Evolutionary conservation across 805 yeast genomes (phyloP).

Genomic region (Sugiyamaella mastotermitis): DNA sequence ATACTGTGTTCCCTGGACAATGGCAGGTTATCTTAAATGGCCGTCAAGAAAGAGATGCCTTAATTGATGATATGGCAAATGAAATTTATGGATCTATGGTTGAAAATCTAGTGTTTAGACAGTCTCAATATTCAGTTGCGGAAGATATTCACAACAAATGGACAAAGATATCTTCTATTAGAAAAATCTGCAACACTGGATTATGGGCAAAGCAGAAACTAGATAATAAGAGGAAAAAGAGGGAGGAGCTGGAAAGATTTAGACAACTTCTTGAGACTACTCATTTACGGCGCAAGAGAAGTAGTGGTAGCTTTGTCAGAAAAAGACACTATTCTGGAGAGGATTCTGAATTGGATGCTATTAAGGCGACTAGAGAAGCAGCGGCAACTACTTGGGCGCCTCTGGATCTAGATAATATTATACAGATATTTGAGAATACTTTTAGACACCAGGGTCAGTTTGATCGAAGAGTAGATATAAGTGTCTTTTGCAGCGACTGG

Average conservation of each 20-base stretch:
- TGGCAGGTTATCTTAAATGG: slow-evolving; percentile 21
- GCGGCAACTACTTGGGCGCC: slow-evolving; percentile 44
- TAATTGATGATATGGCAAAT: slow-evolving; percentile 36
- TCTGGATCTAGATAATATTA: slow-evolving; percentile 33
- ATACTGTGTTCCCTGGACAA: slow-evolving; percentile 5
- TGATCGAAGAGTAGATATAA: slow-evolving; percentile 30
- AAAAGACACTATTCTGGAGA: background rate
- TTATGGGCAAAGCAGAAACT: slow-evolving; percentile 19
- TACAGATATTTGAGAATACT: slow-evolving; percentile 25
- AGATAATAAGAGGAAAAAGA: slow-evolving; percentile 33
- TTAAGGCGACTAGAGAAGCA: slow-evolving; percentile 13
- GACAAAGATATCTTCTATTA: slow-evolving; percentile 31
- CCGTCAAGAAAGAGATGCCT: slow-evolving; percentile 3
- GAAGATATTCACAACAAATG: slow-evolving; percentile 31
- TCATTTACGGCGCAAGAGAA: slow-evolving; percentile 4
- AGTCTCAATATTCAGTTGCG: slow-evolving; percentile 32
- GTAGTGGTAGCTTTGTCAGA: slow-evolving; percentile 5
- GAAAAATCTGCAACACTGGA: slow-evolving; percentile 31
- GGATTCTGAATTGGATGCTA: background rate
- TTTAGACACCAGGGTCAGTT: slow-evolving; percentile 25
- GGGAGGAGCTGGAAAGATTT: slow-evolving; percentile 33
- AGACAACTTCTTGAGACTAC: slow-evolving; percentile 15
- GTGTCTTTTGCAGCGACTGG: slow-evolving; percentile 48
- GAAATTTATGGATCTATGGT: slow-evolving; percentile 49
- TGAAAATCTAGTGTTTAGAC: slow-evolving; percentile 36